A percentile compares a stretch with the other conserved stretches of the same genome.
Conservation (phyloP, 176 grass and related monocot genomes). For the Zoysia japonica region DNA sequence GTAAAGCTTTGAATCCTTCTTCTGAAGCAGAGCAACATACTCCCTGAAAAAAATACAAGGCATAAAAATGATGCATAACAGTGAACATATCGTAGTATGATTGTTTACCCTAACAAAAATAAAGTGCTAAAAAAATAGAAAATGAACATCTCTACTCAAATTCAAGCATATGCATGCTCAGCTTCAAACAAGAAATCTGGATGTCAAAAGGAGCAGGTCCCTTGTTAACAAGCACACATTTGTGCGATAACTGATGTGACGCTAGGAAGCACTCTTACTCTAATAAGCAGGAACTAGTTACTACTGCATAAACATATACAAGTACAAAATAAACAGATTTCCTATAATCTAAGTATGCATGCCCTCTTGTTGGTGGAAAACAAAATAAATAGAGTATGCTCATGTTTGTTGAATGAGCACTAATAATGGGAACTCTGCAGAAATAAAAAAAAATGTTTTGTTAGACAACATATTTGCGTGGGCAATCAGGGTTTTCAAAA, state of each 20-base stretch:
- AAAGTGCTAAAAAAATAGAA: constrained; percentile 20
- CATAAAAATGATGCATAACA: constrained; percentile 23
- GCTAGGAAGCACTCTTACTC: not conserved
- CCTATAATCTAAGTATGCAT: not conserved
- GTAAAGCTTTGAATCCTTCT: constrained; percentile 48
- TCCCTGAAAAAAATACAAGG: constrained; percentile 52
- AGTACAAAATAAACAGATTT: not conserved
- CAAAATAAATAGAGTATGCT: not conserved
- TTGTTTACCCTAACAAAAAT: constrained; percentile 33
- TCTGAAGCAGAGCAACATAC: constrained; percentile 52
- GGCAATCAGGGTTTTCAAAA: too few species aligned
- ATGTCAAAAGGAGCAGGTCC: constrained; percentile 1
- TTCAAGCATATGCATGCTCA: constrained; percentile 7
- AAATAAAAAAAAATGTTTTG: too few species aligned
- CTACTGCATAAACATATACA: not conserved
- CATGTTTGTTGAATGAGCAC: not conserved
- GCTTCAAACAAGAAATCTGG: not conserved
- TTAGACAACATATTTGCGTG: too few species aligned
- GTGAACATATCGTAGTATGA: not conserved
- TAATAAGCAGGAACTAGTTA: not conserved
- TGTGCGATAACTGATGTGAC: not conserved
- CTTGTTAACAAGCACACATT: constrained; percentile 7
- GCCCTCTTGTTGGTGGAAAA: not conserved
- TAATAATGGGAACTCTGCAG: too few species aligned
- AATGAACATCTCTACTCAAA: not conserved